Conservation (phyloP, 2,329 filamentous ascomycete species). For the Diaporthe sp. region DNA sequence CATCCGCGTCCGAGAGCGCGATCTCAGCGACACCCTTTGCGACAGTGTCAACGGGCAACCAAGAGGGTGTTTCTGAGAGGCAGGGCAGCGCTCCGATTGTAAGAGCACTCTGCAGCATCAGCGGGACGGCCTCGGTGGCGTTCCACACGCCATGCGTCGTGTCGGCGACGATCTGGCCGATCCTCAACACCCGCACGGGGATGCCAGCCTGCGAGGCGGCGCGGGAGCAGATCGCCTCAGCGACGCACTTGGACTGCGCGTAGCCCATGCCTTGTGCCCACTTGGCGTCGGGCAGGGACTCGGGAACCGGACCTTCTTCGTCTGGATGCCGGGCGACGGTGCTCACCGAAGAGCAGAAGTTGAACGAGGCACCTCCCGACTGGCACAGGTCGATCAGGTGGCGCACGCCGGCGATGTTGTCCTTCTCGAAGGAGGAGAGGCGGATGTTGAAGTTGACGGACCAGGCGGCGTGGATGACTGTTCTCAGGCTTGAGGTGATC, state of each 20-base stretch:
- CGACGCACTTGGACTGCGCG: slow-evolving; percentile 58
- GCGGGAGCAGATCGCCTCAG: slow-evolving; percentile 54
- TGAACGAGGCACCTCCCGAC: slow-evolving; percentile 51
- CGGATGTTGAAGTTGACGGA: slow-evolving; percentile 70
- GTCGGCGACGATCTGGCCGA: slow-evolving; percentile 67
- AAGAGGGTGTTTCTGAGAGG: slow-evolving; percentile 60
- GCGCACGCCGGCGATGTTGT: slow-evolving; percentile 60
- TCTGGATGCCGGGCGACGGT: slow-evolving; percentile 54
- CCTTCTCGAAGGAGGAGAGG: slow-evolving; percentile 63
- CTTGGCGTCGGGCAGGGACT: slow-evolving; percentile 52
- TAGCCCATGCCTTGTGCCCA: slow-evolving; percentile 60
- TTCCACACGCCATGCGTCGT: slow-evolving; percentile 65
- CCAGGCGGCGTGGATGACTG: slow-evolving; percentile 67
- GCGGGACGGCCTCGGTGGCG: slow-evolving; percentile 63
- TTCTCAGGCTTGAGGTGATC: slow-evolving; percentile 52
- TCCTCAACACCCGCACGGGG: slow-evolving; percentile 55
- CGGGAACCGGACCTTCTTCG: slow-evolving; percentile 48
- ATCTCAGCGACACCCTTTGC: slow-evolving; percentile 58
- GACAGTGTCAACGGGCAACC: slow-evolving; percentile 62
- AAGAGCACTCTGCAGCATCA: slow-evolving; percentile 62
- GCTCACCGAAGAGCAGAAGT: slow-evolving; percentile 66
- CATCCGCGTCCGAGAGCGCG: slow-evolving; percentile 45
- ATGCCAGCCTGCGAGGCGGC: slow-evolving; percentile 52
- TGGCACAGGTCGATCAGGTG: slow-evolving; percentile 58
- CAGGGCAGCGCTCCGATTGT: slow-evolving; percentile 60